phyloP scores from a whole-genome alignment of 1,139 yeast species.

The Geotrichum carabidarum region DNA sequence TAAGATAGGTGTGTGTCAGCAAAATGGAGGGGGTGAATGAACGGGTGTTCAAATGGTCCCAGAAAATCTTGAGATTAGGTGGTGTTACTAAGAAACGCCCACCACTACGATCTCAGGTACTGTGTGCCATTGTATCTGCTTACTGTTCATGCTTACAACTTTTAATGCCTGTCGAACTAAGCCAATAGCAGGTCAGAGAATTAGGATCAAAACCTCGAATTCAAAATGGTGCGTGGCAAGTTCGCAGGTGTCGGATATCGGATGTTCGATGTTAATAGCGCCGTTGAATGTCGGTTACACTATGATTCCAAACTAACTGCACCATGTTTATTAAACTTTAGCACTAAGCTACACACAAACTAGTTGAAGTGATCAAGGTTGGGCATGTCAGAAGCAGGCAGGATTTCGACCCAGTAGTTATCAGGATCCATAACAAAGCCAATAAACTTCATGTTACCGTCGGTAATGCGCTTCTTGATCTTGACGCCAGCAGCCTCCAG shows the following conservation, averaged over 20 bases:
- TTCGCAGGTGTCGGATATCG: not conserved
- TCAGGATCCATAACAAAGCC: constrained; percentile 90
- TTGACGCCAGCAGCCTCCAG: constrained; percentile 48
- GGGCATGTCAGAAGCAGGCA: constrained; percentile 41
- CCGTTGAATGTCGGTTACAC: not conserved
- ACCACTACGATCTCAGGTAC: too few relatives aligned
- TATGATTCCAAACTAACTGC: not conserved
- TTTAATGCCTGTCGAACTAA: too few relatives aligned
- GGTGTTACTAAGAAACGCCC: too few relatives aligned
- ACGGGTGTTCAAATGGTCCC: not conserved
- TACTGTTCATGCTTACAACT: too few relatives aligned
- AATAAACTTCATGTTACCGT: constrained; percentile 56
- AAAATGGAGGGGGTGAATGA: too few relatives aligned
- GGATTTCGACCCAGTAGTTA: constrained; percentile 75
- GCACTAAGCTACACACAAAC: not conserved
- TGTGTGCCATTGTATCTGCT: too few relatives aligned
- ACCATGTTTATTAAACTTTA: not conserved
- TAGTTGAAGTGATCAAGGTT: constrained; percentile 14
- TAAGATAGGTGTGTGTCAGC: not conserved
- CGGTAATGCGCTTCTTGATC: constrained; percentile 50
- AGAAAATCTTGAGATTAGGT: too few relatives aligned
- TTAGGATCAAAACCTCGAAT: too few relatives aligned
- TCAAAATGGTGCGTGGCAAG: too few relatives aligned
- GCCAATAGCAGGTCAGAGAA: too few relatives aligned
- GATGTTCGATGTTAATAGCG: not conserved